These are phyloP conservation scores for Eimeria falciformis DNA, from an alignment of 169 alveolate genomes.

Conservation along the genomic window DNA sequence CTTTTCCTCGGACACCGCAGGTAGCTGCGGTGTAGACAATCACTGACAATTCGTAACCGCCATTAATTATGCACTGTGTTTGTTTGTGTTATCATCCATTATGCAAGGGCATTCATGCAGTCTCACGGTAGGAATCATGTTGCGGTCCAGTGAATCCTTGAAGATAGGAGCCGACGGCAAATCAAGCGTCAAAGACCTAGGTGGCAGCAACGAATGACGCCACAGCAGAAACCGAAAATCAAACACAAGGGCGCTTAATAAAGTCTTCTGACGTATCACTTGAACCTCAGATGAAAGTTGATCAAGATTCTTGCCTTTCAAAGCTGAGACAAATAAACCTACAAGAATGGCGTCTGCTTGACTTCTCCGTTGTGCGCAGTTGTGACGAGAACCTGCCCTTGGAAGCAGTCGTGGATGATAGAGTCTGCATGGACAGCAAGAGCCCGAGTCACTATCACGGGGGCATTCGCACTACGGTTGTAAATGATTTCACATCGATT, in stretches of 20 bases:
- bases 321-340: slow-evolving; percentile 73
- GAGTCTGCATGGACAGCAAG: slow-evolving; percentile 32
- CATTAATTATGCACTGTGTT: too few relatives aligned
- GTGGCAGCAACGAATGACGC: not conserved
- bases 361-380: slow-evolving; percentile 9
- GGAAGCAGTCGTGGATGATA: slow-evolving; percentile 87
- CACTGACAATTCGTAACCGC: too few relatives aligned
- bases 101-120: not conserved
- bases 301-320: too few relatives aligned
- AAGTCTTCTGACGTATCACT: too few relatives aligned
- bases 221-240: not conserved
- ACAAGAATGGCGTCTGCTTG: slow-evolving; percentile 42
- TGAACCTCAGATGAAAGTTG: too few relatives aligned
- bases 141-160: slow-evolving; percentile 93
- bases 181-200: slow-evolving; percentile 86
- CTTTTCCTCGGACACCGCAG: too few relatives aligned
- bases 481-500: not conserved
- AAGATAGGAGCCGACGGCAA: slow-evolving; percentile 96
- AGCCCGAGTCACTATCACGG: not conserved
- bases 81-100: too few relatives aligned
- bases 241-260: not conserved
- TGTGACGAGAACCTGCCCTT: slow-evolving; percentile 90
- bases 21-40: too few relatives aligned
- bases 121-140: slow-evolving; percentile 91
- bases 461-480: too few relatives aligned